A percentile compares a stretch with the other conserved stretches of the same genome.
Evolutionary conservation across 2,329 filamentous ascomycete species (phyloP).

Genomic region (Ilyonectria sp.): DNA sequence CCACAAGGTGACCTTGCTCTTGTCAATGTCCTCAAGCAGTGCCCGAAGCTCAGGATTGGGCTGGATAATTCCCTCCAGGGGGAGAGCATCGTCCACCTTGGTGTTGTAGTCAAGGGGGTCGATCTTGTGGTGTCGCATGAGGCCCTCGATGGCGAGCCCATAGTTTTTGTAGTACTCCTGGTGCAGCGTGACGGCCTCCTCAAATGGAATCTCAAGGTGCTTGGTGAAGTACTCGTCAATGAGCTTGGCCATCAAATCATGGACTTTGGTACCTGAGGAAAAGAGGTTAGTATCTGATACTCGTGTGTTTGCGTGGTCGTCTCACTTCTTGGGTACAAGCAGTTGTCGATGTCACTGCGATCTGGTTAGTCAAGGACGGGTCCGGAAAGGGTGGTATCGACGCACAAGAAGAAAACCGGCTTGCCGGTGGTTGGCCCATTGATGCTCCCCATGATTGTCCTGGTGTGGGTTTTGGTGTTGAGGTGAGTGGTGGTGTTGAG

Average conservation of each 20-base stretch:
- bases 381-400: not conserved
- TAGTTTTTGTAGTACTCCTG: slow-evolving; percentile 96
- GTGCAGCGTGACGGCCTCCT: slow-evolving; percentile 90
- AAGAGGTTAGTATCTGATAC: slow-evolving; percentile 24
- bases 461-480: slow-evolving; percentile 25
- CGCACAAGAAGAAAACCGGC: slow-evolving; percentile 63
- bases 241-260: slow-evolving; percentile 88
- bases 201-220: slow-evolving; percentile 80
- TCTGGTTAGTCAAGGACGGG: slow-evolving; percentile 27
- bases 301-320: slow-evolving; percentile 2
- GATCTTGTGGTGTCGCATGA: slow-evolving; percentile 94
- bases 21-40: slow-evolving; percentile 87
- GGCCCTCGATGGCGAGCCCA: slow-evolving; percentile 95
- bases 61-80: slow-evolving; percentile 86
- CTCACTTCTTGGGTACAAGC: slow-evolving; percentile 90
- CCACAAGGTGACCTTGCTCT: slow-evolving; percentile 88
- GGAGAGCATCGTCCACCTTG: slow-evolving; percentile 94
- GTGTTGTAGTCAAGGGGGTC: slow-evolving; percentile 95
- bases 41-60: slow-evolving; percentile 82
- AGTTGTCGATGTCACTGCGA: slow-evolving; percentile 97
- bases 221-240: slow-evolving; percentile 77
- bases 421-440: slow-evolving; percentile 54
- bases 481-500: slow-evolving; percentile 26
- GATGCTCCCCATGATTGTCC: slow-evolving; percentile 50
- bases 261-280: slow-evolving; percentile 79